These are phyloP conservation scores for Arthrocladium fulminans DNA, from an alignment of 2,329 filamentous ascomycete species.

Conservation along the genomic window DNA sequence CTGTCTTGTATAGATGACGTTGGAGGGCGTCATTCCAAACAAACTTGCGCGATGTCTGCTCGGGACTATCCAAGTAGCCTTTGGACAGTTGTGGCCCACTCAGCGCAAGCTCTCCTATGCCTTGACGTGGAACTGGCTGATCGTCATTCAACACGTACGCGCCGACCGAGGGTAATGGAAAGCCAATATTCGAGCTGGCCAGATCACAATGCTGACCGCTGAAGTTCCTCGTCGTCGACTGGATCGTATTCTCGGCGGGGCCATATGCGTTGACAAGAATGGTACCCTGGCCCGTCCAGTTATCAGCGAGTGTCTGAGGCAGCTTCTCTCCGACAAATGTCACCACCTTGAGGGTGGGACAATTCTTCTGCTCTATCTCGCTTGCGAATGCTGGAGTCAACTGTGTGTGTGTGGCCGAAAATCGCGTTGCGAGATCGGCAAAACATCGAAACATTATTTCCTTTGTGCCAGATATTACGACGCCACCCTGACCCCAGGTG, in stretches of 20 bases:
- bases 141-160: background rate
- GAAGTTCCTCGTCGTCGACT: conserved; percentile 22
- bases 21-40: background rate
- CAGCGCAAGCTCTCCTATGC: conserved; percentile 33
- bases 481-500: conserved; percentile 25
- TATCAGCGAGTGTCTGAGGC: conserved; percentile 27
- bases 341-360: conserved; percentile 27
- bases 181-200: background rate
- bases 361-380: conserved; percentile 24
- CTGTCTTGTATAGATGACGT: conserved; percentile 30
- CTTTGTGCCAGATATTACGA: conserved; percentile 24
- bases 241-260: conserved; percentile 31
- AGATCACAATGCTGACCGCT: background rate
- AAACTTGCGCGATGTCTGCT: background rate
- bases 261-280: conserved; percentile 34
- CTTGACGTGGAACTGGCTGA: background rate
- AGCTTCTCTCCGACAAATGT: conserved; percentile 31
- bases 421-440: conserved; percentile 23
- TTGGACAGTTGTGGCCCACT: conserved; percentile 60
- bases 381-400: conserved; percentile 29
- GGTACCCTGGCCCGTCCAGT: conserved; percentile 30
- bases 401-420: conserved; percentile 26
- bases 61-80: conserved; percentile 63
- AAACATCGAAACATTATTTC: conserved; percentile 27
- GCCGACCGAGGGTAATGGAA: background rate